Evolutionary conservation across 2,329 filamentous ascomycete species (phyloP).

Genomic region (Chaetomiaceae sp.): DNA sequence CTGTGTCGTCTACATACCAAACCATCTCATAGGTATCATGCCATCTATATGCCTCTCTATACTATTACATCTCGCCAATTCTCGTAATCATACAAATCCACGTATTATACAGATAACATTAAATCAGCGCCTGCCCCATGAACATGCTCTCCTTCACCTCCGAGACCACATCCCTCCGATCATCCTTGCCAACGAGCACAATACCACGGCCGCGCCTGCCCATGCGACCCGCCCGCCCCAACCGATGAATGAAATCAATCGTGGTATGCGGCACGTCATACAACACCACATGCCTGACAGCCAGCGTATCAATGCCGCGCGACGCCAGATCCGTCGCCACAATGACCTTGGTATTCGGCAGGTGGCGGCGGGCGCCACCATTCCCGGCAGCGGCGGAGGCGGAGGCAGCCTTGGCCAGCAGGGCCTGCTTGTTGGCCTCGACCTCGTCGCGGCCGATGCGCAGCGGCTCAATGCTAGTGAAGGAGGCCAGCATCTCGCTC

Average conservation of each 20-base stretch:
- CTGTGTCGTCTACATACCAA: too few species aligned
- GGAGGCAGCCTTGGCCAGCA: constrained; percentile 1
- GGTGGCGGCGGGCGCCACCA: constrained; percentile 18
- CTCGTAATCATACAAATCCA: background rate
- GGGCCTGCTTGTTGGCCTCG: constrained; percentile 3
- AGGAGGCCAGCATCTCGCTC: constrained; percentile 67
- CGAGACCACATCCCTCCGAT: constrained; percentile 81
- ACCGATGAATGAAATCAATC: constrained; percentile 95
- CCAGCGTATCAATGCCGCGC: constrained; percentile 86
- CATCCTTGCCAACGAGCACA: constrained; percentile 82
- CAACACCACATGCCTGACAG: constrained; percentile 83
- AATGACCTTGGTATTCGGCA: constrained; percentile 80
- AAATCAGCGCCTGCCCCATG: constrained; percentile 71
- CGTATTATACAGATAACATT: constrained; percentile 20
- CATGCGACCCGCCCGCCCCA: constrained; percentile 90
- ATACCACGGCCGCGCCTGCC: constrained; percentile 82
- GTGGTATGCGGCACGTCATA: constrained; percentile 98
- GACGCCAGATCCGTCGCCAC: constrained; percentile 93
- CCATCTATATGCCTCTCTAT: background rate
- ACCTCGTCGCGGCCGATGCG: constrained; percentile 17
- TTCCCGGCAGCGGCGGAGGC: background rate
- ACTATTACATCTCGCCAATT: background rate
- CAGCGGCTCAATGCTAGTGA: constrained; percentile 51
- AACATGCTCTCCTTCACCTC: constrained; percentile 91
- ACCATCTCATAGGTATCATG: too few species aligned